These are phyloP conservation scores for Monosporascus ibericus DNA, from an alignment of 2,329 filamentous ascomycete species.

Conservation along the genomic window DNA sequence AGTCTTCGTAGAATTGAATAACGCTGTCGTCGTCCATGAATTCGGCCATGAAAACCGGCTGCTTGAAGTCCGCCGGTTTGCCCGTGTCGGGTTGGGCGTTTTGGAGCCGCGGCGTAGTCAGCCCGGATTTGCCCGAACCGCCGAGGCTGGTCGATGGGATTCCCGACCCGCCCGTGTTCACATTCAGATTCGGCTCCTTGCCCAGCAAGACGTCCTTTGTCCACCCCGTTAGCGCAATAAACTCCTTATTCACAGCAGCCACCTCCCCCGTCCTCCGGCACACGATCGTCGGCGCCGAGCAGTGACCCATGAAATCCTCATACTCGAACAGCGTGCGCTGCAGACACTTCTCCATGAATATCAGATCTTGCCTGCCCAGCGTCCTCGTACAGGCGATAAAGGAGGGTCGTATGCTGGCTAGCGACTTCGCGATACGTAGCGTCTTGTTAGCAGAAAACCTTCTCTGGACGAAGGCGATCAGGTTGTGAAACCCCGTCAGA, in stretches of 20 bases:
- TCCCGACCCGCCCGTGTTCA: conserved; percentile 60
- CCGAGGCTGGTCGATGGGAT: conserved; percentile 38
- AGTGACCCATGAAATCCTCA: conserved; percentile 84
- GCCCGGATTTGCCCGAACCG: conserved; percentile 34
- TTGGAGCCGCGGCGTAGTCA: conserved; percentile 47
- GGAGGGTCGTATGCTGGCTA: conserved; percentile 84
- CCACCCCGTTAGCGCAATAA: conserved; percentile 94
- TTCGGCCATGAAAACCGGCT: conserved; percentile 86
- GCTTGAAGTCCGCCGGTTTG: conserved; percentile 42
- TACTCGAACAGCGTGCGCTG: conserved; percentile 90
- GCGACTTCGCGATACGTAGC: conserved; percentile 75
- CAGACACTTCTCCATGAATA: conserved; percentile 97
- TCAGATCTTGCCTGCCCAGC: conserved; percentile 79
- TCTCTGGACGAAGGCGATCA: conserved; percentile 72
- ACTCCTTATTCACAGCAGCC: conserved; percentile 93
- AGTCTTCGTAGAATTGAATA: conserved; percentile 93
- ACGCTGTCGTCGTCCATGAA: conserved; percentile 90
- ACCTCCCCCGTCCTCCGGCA: conserved; percentile 90
- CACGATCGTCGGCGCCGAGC: conserved; percentile 85
- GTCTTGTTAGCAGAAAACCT: conserved; percentile 74
- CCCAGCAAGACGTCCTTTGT: conserved; percentile 83
- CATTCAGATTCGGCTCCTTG: conserved; percentile 79
- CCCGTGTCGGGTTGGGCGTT: conserved; percentile 35
- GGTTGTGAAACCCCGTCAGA: conserved; percentile 80
- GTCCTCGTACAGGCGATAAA: conserved; percentile 89